Base-by-base conservation (phyloP, 768 basidiomycete species). In the Tylopilus felleus region DNA sequence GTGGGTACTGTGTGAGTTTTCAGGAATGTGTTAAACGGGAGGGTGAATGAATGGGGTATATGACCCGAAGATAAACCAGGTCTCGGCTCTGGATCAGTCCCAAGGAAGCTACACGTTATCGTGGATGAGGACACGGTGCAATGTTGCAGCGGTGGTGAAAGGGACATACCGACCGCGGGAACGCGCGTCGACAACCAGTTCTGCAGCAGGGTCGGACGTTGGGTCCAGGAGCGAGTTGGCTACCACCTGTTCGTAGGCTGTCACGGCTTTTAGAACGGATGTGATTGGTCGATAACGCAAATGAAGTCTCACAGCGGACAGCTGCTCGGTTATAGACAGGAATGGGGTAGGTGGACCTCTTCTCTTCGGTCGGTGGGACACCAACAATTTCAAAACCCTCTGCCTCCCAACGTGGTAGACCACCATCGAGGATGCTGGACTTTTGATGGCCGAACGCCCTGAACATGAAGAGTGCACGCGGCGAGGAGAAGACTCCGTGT, bases 391-490 rank as follows among this genome's bases (percentile, higher is more conserved):
- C 74, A 16, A 80, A 73, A 19, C 85, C 84, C 65, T 88, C 84
- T 28, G 77, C 78, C 54, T 82, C 75, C 90, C 91, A 96, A 38
- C 81, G 74, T 29, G 90, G 92, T 13, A 98, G 79, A 19, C 95
- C 96, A n/a, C 97, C 97, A 69, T 98, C 84, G 16, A 99, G 78
- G 12, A 98, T 80, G 56, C 89, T 91, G 8, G 93, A 91, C 41
- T 85, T 85, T 29, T 77, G 71, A 69, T 99, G 97, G 8, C 92
- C 91, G 71, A 97, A 93, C 22, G 88, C 79, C 72, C 89, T 82
- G 80, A 98, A 97, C 77, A 92, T 98, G 77, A 90, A 98, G 41
- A 94, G 79, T 2, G 93, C 92, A 54, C 97, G 83, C 50, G 97
- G 95, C 21, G 93, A 82, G 3, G 90, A 93, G 76, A 98, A 98